Evolutionary conservation across 2,329 filamentous ascomycete genomes (phyloP).

Genomic region (Ceratocystis papillata): DNA sequence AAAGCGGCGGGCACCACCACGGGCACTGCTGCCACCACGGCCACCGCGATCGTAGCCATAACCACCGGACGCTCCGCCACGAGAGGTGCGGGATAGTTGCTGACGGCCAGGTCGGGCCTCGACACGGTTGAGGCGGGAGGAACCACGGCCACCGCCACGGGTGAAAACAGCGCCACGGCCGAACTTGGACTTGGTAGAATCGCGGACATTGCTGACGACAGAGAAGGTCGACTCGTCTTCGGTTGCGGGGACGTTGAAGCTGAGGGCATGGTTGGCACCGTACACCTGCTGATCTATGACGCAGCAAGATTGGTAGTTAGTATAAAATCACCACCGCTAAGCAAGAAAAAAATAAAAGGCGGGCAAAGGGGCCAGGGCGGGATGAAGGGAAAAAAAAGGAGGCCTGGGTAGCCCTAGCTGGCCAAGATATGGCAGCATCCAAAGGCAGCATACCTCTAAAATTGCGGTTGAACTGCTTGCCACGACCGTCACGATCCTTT

Average conservation of each 20-base stretch:
- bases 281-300: conserved; percentile 85
- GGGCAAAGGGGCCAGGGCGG: not conserved
- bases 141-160: conserved; percentile 69
- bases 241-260: conserved; percentile 81
- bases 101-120: conserved; percentile 49
- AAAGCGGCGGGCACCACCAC: conserved; percentile 67
- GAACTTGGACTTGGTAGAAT: conserved; percentile 75
- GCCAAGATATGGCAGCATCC: not conserved
- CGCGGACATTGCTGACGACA: conserved; percentile 88
- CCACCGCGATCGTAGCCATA: conserved; percentile 55
- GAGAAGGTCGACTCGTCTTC: conserved; percentile 98
- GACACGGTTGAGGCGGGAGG: conserved; percentile 54
- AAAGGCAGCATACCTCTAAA: conserved; percentile 59
- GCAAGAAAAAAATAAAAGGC: not conserved
- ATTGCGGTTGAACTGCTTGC: conserved; percentile 82
- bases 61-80: conserved; percentile 54
- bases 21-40: conserved; percentile 49
- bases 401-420: not conserved
- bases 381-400: not conserved
- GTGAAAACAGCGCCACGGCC: conserved; percentile 85
- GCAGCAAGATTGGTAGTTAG: conserved; percentile 20
- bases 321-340: conserved; percentile 24
- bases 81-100: conserved; percentile 57
- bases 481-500: conserved; percentile 66
- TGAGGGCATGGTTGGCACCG: conserved; percentile 71